Base-by-base conservation (phyloP, 495 filamentous ascomycete species). In the Talaromyces ruber region DNA sequence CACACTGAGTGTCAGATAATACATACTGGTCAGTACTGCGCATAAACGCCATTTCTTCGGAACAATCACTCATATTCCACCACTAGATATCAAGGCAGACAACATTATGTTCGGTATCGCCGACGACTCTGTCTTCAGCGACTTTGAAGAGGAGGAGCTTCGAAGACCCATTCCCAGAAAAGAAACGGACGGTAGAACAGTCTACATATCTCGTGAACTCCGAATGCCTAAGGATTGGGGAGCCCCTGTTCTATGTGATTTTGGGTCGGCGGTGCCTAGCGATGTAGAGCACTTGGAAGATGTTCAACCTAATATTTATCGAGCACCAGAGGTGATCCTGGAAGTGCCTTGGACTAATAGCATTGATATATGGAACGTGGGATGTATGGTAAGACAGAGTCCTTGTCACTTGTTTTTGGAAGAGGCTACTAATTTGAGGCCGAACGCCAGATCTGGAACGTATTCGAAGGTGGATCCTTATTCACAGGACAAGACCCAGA, bases 361-460 rank as follows among this genome's bases (percentile, higher is more conserved):
- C 61, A 72, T 63, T 58, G 75, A 79, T 54, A 75, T 79, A 55
- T 79, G 73, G 72, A 76, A 74, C 64, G 61, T 76, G 21, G 73
- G 72, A 52, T 53, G 66, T 26, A 61, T 73, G 67, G 72, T 70
- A 64, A 59, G 63, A 32, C 22, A 58, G 9, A 12, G 14, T 21
- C 26, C 26, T 21, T 16, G 3, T 54, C 28, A 21, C 34, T 26
- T 43, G 1, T 39, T 59, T 9, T 43, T 32, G 6, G 11, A 1
- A 25, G 24, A 30, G 6, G n/a, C 16, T 32, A 4, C 26, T 21
- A 21, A 58, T 28, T 58, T 47, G n/a, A 3, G 4, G 25, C 14
- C 34, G n/a, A 50, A n/a, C 4, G 22, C 32, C 11, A 71, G 71
- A 62, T 71, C 43, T 71, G 69, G 67, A 64, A 72, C 39, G 60